Evolutionary conservation across 768 basidiomycete species (phyloP), one percentile per base, ranked within the genome.

Genomic region (Pulveroboletus sp.): DNA sequence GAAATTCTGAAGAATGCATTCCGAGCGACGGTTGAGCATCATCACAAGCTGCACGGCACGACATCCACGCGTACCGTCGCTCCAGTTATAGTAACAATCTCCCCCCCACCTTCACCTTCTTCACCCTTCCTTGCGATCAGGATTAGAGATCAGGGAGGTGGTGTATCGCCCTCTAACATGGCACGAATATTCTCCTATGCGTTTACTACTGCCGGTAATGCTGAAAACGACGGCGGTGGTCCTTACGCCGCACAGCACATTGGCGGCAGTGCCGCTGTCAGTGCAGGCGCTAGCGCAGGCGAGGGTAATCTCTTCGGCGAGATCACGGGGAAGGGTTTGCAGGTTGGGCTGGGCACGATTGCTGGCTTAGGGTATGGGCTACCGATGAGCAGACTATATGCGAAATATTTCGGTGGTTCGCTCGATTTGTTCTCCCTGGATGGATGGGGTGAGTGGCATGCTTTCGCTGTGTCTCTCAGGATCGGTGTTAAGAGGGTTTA

Each of bases 1-100:
- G 92, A 94, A 65, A 80, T 94, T 34, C 76, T 94, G 34, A 94
- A 94, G 69, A 94, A 94, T 62, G 80, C 91, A 0, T 94, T 91
- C 69, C 84, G 92, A 27, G 92, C 92, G 8, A 92, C 89, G 2
- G 83, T 91, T 22, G 92, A 94, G 61, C 79, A 81, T 49, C 81
- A 91, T 49, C 67, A 71, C 49, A 77, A 75, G 43, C 66, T 65
- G 13, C 56, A 71, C 37, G 73, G 71, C 43, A 55, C 59, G 27
- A 58, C 70, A 10, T 64, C 73, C 20, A 44, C 72, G 5, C 45
- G 58, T 37, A 32, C 61, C 51, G 58, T 89, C 6, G 77, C 87
- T 1, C 83, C 88, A 3, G 80, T 93, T 10, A 68, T 74, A 26
- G 75, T 91, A 36, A 93, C 91, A 2, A 76, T 92, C 32, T 80